phyloP scores from a whole-genome alignment of 2,329 filamentous ascomycete genomes.

The Fusarium sarcochroum region DNA sequence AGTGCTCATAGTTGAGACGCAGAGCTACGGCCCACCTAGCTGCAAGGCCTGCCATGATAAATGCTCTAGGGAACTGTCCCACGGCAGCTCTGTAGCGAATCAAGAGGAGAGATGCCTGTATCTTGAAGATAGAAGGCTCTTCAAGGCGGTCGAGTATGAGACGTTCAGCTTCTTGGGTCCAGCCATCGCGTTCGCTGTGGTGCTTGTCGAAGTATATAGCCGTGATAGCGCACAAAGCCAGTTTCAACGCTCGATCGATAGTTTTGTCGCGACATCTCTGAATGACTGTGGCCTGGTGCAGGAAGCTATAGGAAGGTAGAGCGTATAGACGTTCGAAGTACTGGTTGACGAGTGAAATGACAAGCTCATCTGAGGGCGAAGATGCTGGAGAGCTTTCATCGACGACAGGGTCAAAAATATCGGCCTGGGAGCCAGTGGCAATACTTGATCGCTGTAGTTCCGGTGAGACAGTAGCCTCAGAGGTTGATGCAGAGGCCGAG shows the following conservation, averaged over 20 bases:
- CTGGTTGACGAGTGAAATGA: constrained; percentile 33
- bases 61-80: constrained; percentile 46
- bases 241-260: constrained; percentile 44
- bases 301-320: constrained; percentile 45
- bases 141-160: constrained; percentile 46
- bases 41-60: constrained; percentile 48
- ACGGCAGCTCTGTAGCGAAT: constrained; percentile 48
- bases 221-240: constrained; percentile 46
- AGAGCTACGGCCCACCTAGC: constrained; percentile 48
- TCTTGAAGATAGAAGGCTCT: constrained; percentile 47
- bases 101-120: constrained; percentile 45
- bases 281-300: constrained; percentile 46
- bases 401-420: constrained; percentile 1
- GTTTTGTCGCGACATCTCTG: constrained; percentile 47
- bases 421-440: constrained; percentile 29
- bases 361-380: constrained; percentile 38
- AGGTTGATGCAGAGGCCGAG: not conserved
- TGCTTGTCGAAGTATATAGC: constrained; percentile 44
- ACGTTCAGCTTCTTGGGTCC: constrained; percentile 46
- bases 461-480: constrained; percentile 27
- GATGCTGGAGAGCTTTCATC: not conserved
- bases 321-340: constrained; percentile 47
- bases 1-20: constrained; percentile 49
- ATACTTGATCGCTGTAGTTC: constrained; percentile 26
- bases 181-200: constrained; percentile 25